Conservation (phyloP, 1,284 basidiomycete species). For the Cutaneotrichosporon dermatis region DNA sequence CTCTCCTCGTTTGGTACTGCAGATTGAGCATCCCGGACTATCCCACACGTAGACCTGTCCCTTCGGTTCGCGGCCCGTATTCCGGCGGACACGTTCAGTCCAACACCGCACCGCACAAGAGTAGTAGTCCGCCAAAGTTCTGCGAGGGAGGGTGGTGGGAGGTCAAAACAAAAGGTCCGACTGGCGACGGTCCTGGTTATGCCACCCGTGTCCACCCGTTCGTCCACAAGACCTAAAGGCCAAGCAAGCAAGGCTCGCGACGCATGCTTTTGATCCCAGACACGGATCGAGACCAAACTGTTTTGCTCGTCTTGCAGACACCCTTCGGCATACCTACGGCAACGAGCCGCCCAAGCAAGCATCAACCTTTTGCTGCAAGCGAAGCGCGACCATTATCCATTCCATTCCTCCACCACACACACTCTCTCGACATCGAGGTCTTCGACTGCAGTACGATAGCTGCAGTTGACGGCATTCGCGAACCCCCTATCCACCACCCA, state of each 20-base stretch:
- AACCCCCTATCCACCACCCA: too few relatives aligned
- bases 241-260: neutral
- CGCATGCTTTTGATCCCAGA: slow-evolving; percentile 1
- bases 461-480: too few relatives aligned
- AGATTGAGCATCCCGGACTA: neutral
- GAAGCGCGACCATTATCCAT: too few relatives aligned
- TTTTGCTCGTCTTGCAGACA: neutral
- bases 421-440: too few relatives aligned
- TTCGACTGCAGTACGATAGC: too few relatives aligned
- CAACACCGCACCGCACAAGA: neutral
- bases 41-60: neutral
- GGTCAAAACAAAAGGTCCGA: slow-evolving; percentile 1
- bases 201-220: neutral
- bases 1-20: neutral
- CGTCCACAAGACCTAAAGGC: neutral
- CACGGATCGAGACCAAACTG: neutral
- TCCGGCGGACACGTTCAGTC: neutral
- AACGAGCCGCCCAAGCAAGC: too few relatives aligned
- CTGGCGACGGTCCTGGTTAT: neutral
- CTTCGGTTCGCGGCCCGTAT: neutral
- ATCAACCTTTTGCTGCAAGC: neutral
- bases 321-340: neutral
- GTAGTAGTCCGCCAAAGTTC: too few relatives aligned
- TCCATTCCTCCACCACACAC: too few relatives aligned
- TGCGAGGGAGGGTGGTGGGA: too few relatives aligned